Evolutionary conservation across 768 basidiomycete species (phyloP).

Genomic region (Floccularia luteovirens): DNA sequence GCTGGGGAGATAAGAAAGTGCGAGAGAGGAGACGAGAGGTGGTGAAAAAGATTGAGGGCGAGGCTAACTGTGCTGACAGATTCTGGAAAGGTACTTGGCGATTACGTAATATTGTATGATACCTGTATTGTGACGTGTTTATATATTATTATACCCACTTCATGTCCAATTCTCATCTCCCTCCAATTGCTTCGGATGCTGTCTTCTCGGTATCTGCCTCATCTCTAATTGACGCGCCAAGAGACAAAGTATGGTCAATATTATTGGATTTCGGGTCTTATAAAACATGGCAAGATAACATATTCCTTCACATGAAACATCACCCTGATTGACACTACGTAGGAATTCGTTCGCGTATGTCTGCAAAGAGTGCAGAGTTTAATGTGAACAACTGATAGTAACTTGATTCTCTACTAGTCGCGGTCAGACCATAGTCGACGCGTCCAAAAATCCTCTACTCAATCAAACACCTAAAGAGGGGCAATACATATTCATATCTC

Average conservation of each 20-base stretch:
- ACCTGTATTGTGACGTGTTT: too few relatives aligned
- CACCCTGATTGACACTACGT: constrained; percentile 2
- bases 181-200: constrained; percentile 28
- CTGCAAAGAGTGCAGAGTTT: neutral
- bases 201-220: constrained; percentile 43
- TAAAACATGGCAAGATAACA: constrained; percentile 41
- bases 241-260: constrained; percentile 52
- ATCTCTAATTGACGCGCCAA: constrained; percentile 51
- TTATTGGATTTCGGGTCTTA: constrained; percentile 58
- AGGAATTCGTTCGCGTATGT: constrained; percentile 69
- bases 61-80: constrained; percentile 45
- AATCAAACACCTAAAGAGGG: constrained; percentile 47
- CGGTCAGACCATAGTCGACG: constrained; percentile 34
- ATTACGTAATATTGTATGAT: constrained; percentile 10
- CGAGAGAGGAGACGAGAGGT: constrained; percentile 41
- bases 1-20: constrained; percentile 48
- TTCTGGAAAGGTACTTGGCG: constrained; percentile 32
- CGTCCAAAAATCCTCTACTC: constrained; percentile 27
- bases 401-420: constrained; percentile 26
- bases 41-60: constrained; percentile 53
- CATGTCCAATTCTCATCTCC: constrained; percentile 9
- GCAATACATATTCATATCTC: constrained; percentile 33
- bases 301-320: neutral
- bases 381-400: constrained; percentile 2
- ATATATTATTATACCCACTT: too few relatives aligned